Conservation (phyloP, 1,139 yeast species). For the Hansenula anomala region DNA sequence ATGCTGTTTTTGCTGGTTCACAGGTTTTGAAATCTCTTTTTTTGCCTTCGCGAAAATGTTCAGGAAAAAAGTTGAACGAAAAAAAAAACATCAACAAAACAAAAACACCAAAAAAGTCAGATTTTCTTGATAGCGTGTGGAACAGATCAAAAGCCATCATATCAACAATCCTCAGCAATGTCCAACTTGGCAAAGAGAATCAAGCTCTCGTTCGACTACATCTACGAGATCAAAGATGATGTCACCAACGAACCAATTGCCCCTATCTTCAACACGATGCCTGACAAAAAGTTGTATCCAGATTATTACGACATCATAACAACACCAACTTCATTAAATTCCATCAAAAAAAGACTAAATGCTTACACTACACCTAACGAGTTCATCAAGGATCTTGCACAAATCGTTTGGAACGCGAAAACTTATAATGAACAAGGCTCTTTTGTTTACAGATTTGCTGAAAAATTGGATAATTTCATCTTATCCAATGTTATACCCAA, state of each 20-base stretch:
- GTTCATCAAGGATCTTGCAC: slow-evolving; percentile 73
- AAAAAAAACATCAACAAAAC: background rate
- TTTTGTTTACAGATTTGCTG: slow-evolving; percentile 66
- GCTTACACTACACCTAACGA: slow-evolving; percentile 59
- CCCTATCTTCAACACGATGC: slow-evolving; percentile 41
- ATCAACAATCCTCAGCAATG: slow-evolving; percentile 5
- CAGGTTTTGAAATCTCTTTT: too few species aligned
- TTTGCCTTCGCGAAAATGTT: too few species aligned
- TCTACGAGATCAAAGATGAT: slow-evolving; percentile 42
- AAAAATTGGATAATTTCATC: slow-evolving; percentile 59
- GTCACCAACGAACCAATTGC: slow-evolving; percentile 21
- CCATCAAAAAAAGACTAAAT: slow-evolving; percentile 48
- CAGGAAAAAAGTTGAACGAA: too few species aligned
- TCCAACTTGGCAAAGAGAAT: slow-evolving; percentile 36
- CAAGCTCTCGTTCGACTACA: slow-evolving; percentile 34
- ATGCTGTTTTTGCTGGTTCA: too few species aligned
- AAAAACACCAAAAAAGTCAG: too few species aligned
- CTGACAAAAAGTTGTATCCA: slow-evolving; percentile 53
- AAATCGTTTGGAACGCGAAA: slow-evolving; percentile 87
- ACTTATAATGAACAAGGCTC: slow-evolving; percentile 72
- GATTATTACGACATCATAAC: slow-evolving; percentile 67
- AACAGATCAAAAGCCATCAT: background rate
- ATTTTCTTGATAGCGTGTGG: too few species aligned
- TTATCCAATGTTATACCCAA: slow-evolving; percentile 50
- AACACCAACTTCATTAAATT: slow-evolving; percentile 70